A percentile compares a stretch with the other conserved stretches of the same genome.
Conservation (phyloP, 176 grass and related monocot species). For the Avena atlantica region DNA sequence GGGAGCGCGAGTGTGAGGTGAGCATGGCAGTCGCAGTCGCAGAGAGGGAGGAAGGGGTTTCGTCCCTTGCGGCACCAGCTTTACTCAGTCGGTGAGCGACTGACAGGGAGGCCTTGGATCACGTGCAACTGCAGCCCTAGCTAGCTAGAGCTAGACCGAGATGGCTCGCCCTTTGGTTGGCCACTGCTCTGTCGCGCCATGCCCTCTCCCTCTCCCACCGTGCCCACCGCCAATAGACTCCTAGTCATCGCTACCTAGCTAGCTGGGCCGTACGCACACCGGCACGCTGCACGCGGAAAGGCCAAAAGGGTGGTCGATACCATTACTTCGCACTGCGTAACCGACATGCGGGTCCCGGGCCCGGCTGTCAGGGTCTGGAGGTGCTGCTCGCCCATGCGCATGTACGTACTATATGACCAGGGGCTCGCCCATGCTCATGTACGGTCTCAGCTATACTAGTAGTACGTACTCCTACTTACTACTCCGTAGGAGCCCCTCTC, state of each 20-base stretch:
- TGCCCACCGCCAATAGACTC: not conserved
- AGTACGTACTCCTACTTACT: too few species aligned
- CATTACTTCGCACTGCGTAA: not conserved
- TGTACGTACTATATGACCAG: not conserved
- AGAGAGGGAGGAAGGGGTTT: not conserved
- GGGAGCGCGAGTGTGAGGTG: not conserved
- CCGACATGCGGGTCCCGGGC: not conserved
- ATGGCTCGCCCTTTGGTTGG: not conserved
- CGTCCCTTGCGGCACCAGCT: not conserved
- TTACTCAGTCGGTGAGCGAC: not conserved
- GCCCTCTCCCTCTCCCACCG: not conserved
- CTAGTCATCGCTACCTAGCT: not conserved
- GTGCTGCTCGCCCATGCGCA: not conserved
- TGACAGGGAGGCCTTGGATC: slow-evolving; percentile 45
- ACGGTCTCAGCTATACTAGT: not conserved
- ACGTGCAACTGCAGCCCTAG: slow-evolving; percentile 41
- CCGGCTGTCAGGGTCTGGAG: not conserved
- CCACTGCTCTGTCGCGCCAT: not conserved
- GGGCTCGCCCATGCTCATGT: not conserved
- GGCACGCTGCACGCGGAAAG: too few species aligned
- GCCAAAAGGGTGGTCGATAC: too few species aligned
- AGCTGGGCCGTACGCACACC: not conserved
- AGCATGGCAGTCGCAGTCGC: not conserved
- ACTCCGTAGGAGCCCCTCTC: not conserved
- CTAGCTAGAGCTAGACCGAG: not conserved